phyloP scores from a whole-genome alignment of 2,329 filamentous ascomycete species.

The Colletotrichum filicis region DNA sequence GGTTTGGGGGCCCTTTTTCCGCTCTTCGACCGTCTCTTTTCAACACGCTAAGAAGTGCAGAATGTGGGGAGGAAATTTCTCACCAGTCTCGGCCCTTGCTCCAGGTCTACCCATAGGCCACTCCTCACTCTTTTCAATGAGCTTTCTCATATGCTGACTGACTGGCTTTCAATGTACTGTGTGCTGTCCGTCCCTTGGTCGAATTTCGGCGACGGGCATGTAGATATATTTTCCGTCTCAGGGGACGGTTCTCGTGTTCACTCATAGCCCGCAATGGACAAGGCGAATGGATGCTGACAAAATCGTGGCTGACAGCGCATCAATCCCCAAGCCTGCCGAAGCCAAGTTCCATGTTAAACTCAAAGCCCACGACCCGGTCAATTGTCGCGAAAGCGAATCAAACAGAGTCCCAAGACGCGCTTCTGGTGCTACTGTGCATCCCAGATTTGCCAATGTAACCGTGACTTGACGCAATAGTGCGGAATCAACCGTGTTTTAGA shows the following conservation, averaged over 20 bases:
- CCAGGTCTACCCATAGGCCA: neutral
- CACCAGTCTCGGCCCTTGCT: neutral
- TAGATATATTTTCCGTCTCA: neutral
- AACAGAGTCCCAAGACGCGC: neutral
- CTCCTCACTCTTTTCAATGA: neutral
- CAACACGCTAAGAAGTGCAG: constrained; percentile 16
- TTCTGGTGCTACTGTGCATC: neutral
- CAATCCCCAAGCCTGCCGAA: neutral
- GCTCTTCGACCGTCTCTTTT: neutral
- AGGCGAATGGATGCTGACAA: neutral
- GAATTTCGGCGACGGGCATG: neutral
- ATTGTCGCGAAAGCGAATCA: neutral
- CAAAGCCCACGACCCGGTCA: neutral
- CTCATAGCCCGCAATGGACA: too few species aligned
- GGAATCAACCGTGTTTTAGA: constrained; percentile 10
- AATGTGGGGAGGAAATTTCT: constrained; percentile 17
- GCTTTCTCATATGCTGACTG: neutral
- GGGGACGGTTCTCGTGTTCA: neutral
- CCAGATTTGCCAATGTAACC: neutral
- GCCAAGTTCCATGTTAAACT: neutral
- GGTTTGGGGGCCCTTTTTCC: constrained; percentile 5
- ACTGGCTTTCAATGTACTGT: neutral
- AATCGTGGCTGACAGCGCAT: neutral
- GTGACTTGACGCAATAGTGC: constrained; percentile 14
- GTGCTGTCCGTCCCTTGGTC: neutral